Percentiles rank a stretch among this genome's conserved stretches.
Evolutionary conservation across 768 basidiomycete genomes (phyloP).

Genomic region (Trametes villosa): DNA sequence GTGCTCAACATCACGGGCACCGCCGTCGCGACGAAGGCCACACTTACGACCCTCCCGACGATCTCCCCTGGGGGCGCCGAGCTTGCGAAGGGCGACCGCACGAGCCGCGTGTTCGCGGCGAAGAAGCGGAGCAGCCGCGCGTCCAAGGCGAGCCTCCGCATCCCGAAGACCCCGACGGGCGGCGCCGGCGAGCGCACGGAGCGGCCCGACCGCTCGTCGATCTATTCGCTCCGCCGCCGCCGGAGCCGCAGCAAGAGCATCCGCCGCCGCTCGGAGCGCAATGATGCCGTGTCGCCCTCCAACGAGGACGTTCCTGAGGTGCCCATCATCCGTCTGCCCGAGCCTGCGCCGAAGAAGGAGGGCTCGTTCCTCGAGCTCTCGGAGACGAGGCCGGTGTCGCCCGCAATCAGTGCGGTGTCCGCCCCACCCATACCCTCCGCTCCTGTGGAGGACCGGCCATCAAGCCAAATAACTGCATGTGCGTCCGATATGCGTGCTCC

Average conservation of each 20-base stretch:
- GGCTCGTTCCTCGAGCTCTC: slow-evolving; percentile 34
- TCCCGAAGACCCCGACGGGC: slow-evolving; percentile 50
- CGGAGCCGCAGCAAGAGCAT: slow-evolving; percentile 31
- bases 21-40: slow-evolving; percentile 43
- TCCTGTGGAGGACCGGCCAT: slow-evolving; percentile 9
- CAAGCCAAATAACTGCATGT: not conserved
- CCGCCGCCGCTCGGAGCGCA: slow-evolving; percentile 17
- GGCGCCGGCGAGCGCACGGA: slow-evolving; percentile 12
- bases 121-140: slow-evolving; percentile 63
- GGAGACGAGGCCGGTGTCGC: slow-evolving; percentile 29
- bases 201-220: slow-evolving; percentile 19
- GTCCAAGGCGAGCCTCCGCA: slow-evolving; percentile 68
- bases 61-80: no score
- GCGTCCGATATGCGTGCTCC: not conserved
- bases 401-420: slow-evolving; percentile 2
- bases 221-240: slow-evolving; percentile 21
- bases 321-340: slow-evolving; percentile 24
- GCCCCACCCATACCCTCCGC: slow-evolving; percentile 17
- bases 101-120: slow-evolving; percentile 62
- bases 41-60: slow-evolving; percentile 28
- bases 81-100: slow-evolving; percentile 39
- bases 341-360: slow-evolving; percentile 17
- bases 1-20: slow-evolving; percentile 43
- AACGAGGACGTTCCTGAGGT: slow-evolving; percentile 23
- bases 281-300: slow-evolving; percentile 2